A percentile compares a stretch with the other conserved stretches of the same genome.
These are phyloP conservation scores for Ophiostoma montium DNA, from an alignment of 2,329 filamentous ascomycete species.

Conservation along the genomic window DNA sequence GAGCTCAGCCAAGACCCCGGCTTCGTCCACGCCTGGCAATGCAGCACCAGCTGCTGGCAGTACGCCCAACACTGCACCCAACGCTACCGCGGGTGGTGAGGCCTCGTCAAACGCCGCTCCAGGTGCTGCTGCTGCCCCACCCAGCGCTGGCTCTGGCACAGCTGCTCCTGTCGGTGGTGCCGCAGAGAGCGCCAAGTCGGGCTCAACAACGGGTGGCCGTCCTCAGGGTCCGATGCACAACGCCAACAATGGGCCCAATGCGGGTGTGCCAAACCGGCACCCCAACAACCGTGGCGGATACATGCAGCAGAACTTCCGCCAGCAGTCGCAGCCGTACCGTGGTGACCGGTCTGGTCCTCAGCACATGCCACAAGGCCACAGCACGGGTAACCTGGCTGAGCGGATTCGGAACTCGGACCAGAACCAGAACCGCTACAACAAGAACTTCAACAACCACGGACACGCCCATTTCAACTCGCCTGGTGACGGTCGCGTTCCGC, in stretches of 20 bases:
- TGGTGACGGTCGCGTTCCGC: conserved; percentile 56
- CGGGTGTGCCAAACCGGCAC: conserved; percentile 28
- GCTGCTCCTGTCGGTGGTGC: not conserved
- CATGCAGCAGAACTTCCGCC: conserved; percentile 31
- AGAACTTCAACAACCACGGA: conserved; percentile 18
- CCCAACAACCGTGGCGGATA: conserved; percentile 34
- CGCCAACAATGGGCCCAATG: conserved; percentile 10
- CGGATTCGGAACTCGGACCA: conserved; percentile 38
- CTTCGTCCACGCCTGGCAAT: not conserved
- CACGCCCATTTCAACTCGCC: conserved; percentile 32
- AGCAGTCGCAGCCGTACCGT: conserved; percentile 32
- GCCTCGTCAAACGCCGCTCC: not conserved
- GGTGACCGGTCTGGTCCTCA: conserved; percentile 32
- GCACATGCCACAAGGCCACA: conserved; percentile 25
- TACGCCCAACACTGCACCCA: not conserved
- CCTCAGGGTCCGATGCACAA: conserved; percentile 3
- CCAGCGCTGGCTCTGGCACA: conserved; percentile 1
- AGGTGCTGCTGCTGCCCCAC: not conserved
- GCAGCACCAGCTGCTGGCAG: not conserved
- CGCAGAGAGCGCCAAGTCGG: not conserved
- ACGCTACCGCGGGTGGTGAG: not conserved
- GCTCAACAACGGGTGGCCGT: not conserved
- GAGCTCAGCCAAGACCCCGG: not conserved
- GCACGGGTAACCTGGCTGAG: conserved; percentile 33
- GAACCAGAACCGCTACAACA: conserved; percentile 20